Evolutionary conservation across 2,329 filamentous ascomycete species (phyloP), one percentile per base, ranked within the genome.

Genomic region (Penicillium sp.): DNA sequence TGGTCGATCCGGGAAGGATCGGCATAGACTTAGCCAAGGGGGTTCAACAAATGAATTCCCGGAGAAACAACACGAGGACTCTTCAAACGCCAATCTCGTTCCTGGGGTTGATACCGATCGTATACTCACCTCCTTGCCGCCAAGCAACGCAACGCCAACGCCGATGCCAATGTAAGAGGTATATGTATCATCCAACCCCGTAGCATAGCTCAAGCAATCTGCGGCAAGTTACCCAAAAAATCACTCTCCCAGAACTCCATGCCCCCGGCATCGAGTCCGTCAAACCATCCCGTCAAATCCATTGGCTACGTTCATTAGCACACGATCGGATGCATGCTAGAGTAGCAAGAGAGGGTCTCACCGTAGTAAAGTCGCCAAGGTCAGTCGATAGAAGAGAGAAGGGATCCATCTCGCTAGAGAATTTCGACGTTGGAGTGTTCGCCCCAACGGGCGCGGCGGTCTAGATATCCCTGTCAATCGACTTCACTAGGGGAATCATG

Each of bases 231-330:
- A 2, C 14, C 32, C 27, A 60, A 48, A 12, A 60, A 47, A 5
- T 52, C 46, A 1, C 45, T 44, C 35, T 59, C 52, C 57, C 57
- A 61, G 6, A 56, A 16, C 14, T 52, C 57, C 3, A 47, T 48
- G 7, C 49, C 45, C 5, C 47, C 49, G 11, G 52, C 47, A 31
- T 62, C 56, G 1, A 50, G 35, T 4, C 48, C 41, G 25, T 61
- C 58, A 29, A 61, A 55, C 38, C 60, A 51, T n/a, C 47, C 56
- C 3, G 52, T 55, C 29, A 61, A 42, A 31, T 60, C 59, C 18
- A 60, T 41, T 12, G 59, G 44, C 57, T 61, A 32, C 2, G 6
- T 8, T 9, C 2, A 34, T 57, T 34, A 55, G 50, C 18, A 35
- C 20, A 17, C 5, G 4, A 16, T 7, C n/a, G n/a, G n/a, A n/a